phyloP scores from a whole-genome alignment of 139 green algal genomes.

The Desmodesmus armatus region DNA sequence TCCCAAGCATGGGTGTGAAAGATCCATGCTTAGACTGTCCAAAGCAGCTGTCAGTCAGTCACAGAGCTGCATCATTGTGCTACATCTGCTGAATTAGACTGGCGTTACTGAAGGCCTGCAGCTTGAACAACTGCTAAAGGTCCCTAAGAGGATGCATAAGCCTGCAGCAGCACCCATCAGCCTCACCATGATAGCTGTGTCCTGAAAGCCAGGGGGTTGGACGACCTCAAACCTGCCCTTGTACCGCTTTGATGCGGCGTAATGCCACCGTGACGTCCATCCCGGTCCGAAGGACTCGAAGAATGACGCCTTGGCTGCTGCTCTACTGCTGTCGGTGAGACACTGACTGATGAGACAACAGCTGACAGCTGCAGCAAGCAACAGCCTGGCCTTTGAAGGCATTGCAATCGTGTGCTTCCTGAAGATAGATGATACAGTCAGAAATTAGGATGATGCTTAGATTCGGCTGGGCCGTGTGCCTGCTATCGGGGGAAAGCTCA shows the following conservation, averaged over 20 bases:
- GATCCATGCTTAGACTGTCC: neutral
- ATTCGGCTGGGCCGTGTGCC: too few species aligned
- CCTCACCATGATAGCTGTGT: conserved; percentile 49
- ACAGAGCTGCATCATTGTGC: too few species aligned
- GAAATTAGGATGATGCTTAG: too few species aligned
- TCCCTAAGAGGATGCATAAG: neutral
- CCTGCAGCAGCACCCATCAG: neutral
- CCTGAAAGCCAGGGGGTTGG: conserved; percentile 20
- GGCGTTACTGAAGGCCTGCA: too few species aligned
- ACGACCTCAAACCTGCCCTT: conserved; percentile 52
- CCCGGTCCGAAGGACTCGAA: conserved; percentile 52
- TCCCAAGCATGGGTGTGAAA: neutral
- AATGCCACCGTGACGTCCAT: conserved; percentile 53
- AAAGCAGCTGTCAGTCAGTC: neutral
- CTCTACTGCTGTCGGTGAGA: too few species aligned
- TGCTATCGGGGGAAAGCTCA: too few species aligned
- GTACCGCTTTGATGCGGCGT: conserved; percentile 55
- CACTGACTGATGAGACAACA: too few species aligned
- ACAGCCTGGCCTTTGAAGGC: too few species aligned
- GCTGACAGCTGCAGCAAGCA: too few species aligned
- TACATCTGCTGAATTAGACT: too few species aligned
- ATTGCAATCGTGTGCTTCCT: too few species aligned
- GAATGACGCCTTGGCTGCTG: conserved; percentile 29
- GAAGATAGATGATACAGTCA: too few species aligned
- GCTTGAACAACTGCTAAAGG: neutral